Base-by-base conservation (phyloP, 495 filamentous ascomycete genomes). In the Xylaria palmicola region DNA sequence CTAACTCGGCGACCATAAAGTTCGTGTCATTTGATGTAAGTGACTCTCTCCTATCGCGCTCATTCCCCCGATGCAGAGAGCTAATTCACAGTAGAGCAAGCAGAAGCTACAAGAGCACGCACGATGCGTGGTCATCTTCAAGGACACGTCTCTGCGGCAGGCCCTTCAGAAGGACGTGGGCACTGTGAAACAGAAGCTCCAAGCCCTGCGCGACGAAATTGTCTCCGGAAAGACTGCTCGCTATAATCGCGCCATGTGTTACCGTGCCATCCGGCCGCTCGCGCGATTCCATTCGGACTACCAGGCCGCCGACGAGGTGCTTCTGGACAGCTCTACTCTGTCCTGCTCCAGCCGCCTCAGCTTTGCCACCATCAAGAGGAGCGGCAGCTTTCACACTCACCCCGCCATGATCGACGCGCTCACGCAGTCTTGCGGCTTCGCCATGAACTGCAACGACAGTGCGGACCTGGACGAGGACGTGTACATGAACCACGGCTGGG, bases 401-500 rank as follows among this genome's bases (percentile, higher is more conserved):
- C 84, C 84, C 3, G 45, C 45, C 17, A 30, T 79, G 74, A 82
- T 85, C 36, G 85, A 87, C 63, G 81, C 78, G 26, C 56, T 79
- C 22, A 70, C 71, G 3, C 75, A 79, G 59, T 56, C 79, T 6
- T 77, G 79, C 19, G 85, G 85, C 8, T 88, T 88, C 67, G 75
- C 79, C 27, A 84, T 87, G 79, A 88, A 88, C 62, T 84, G 81
- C 27, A 87, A 82, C 55, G 85, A 86, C 62, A 72, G 72, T 22
- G 76, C 77, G 4, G 82, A 88, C 49, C 77, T 79, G 0, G 79
- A 83, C 49, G 77, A 80, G 13, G 74, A 84, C 19, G 82, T 86
- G 2, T 88, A 81, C 62, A 77, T 88, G 32, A 87, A 84, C 60
- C 86, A 88, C 57, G 84, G 86, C 6, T 84, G 86, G 82, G 78